Evolutionary conservation across 352 stramenopile genomes (phyloP), one percentile per base, ranked within the genome.

Genomic region (Thraustotheca clavata): DNA sequence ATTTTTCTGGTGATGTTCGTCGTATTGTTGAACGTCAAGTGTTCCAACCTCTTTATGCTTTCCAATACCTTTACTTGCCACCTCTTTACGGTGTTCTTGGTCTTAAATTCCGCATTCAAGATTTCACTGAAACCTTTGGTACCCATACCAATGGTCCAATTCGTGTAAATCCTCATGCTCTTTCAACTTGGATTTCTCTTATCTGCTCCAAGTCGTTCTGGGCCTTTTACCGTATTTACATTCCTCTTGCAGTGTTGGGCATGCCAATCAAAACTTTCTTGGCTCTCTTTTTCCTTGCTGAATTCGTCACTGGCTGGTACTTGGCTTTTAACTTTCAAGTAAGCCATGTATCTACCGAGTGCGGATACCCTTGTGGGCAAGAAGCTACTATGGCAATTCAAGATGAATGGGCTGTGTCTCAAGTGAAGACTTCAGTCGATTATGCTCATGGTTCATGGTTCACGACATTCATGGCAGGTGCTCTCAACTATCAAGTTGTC

Each of bases 401-500:
- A 0, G 88, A 96, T 66, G 89, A 97, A 69, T 97, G 94, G 92
- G 94, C 92, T 34, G 80, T 93, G 47, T 89, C 86, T 59, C 94
- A 98, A 76, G 80, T 98, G 65, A 95, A 97, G 77, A 97, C 94
- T 46, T 94, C 85, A 49, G 94, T 97, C 50, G 95, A 98, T 73
- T 98, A 97, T 76, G 77, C 71, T 43, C 79, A 96, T 63, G 74
- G 79, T 48, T 94, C 77, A 63, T 67, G 71, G 39, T 14, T 97
- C 24, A 89, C 87, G 55, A 87, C 96, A 46, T 98, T 98, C 76
- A 72, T 97, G n/a, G 83, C 92, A 34, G 95, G 94, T 62, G 96
- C 87, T 62, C 79, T 98, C 18, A 98, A 98, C 78, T 98, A 98
- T 73, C 95, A 98, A 73, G 91, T 98, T 68, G 96, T 96, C 65